Evolutionary conservation across 225 moss, liverwort and hornwort species (phyloP), one percentile per base, ranked within the genome.

Genomic region (Takakia lepidozioides): DNA sequence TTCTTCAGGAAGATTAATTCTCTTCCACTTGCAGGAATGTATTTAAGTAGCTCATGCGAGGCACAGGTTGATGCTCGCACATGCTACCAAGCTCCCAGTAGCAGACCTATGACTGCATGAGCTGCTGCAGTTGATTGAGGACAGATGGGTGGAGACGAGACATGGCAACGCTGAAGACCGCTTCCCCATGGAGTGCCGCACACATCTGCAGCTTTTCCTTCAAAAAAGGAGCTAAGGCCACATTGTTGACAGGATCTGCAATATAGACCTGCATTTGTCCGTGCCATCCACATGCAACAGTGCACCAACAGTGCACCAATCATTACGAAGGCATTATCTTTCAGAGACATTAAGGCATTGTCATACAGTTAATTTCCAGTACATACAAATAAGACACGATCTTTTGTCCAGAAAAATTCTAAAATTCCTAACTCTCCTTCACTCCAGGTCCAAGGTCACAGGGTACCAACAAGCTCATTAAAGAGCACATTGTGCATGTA

Each of bases 141-240:
- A 98, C 73, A 37, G 72, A 68, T 45, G 98, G 98, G 74, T 91
- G 98, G 38, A 98, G 87, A 27, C 87, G 87, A 57, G 78, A 71
- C 91, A 98, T 91, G 17, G 91, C 85, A 42, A 87, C 59, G 55
- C 81, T 91, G 48, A 98, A 98, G 25, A 87, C 98, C 59, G 73
- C 80, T 63, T 85, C 87, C 42, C 98, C 98, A 69, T 98, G 98
- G 25, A 98, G 61, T 67, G 82, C 87, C 46, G 91, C 98, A 68
- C 98, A 98, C 16, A 87, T 85, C 32, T 83, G 90, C 57, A 98
- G 70, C 43, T 98, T 98, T 62, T 91, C 91, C 62, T 98, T 98
- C 29, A 98, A 54, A 29, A 98, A 75, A 4, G 75, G 87, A 59
- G 87, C 98, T 23, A 98, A 55, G 11, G 80, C 81, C 43, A 98